Conservation (phyloP, 441 rosid genomes). For the Aquilaria agallochum region DNA sequence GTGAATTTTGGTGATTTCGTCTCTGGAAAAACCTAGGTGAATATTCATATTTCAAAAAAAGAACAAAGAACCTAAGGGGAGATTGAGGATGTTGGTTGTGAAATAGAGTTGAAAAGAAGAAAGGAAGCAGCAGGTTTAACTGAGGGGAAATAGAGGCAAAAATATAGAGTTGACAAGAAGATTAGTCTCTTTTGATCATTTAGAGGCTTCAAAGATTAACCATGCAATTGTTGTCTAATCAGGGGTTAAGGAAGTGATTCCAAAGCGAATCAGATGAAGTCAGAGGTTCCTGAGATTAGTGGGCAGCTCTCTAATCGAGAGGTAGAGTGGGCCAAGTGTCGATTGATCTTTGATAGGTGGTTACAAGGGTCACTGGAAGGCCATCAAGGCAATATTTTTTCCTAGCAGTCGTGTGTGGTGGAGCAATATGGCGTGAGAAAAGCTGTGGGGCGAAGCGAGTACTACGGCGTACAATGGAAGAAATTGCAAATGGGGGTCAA, state of each 20-base stretch:
- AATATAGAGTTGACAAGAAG: conserved; percentile 37
- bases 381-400: no score
- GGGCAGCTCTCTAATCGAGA: conserved; percentile 28
- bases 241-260: conserved; percentile 11
- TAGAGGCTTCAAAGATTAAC: conserved; percentile 40
- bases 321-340: conserved; percentile 28
- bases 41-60: neutral
- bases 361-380: no score
- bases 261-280: conserved; percentile 19
- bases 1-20: conserved; percentile 5
- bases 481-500: no score
- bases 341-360: no score
- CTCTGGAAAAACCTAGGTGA: conserved; percentile 12
- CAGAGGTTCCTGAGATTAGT: conserved; percentile 24
- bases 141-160: conserved; percentile 1
- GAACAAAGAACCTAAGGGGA: conserved; percentile 16
- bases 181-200: conserved; percentile 50
- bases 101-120: conserved; percentile 8
- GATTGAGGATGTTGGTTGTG: conserved; percentile 11
- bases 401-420: no score
- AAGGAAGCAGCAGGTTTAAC: conserved; percentile 12
- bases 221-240: conserved; percentile 17
- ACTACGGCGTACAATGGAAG: no score
- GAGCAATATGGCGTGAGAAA: no score
- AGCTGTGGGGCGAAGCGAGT: no score